Conservation (phyloP, 331 rosid genomes). For the Prunus yedoensis region DNA sequence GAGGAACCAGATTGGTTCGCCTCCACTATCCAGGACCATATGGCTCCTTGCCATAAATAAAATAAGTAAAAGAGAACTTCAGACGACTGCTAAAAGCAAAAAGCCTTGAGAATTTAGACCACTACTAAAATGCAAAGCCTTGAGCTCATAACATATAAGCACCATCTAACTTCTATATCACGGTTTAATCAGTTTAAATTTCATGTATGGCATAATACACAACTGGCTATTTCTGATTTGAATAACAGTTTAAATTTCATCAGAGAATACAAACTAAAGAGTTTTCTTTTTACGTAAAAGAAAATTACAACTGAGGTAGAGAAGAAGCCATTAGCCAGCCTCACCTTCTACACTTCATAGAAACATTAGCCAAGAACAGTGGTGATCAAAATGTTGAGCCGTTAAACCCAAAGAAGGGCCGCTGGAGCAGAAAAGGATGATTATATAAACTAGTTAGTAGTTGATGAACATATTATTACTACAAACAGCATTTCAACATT, state of each 20-base stretch:
- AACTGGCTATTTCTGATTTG: too few species aligned
- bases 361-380: not conserved
- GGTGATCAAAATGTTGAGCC: conserved; percentile 78
- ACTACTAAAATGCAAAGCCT: too few species aligned
- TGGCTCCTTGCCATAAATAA: too few species aligned
- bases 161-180: too few species aligned
- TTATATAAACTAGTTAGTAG: not conserved
- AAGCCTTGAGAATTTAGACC: too few species aligned
- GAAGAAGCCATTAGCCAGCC: not conserved
- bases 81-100: too few species aligned
- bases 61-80: too few species aligned
- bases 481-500: not conserved
- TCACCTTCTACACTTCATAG: not conserved
- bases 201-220: too few species aligned
- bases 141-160: too few species aligned
- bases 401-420: conserved; percentile 78
- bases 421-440: conserved; percentile 48
- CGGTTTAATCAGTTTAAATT: too few species aligned
- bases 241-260: not conserved
- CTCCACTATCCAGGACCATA: too few species aligned
- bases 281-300: conserved; percentile 10
- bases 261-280: conserved; percentile 3
- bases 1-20: too few species aligned
- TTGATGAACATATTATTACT: not conserved
- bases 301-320: conserved; percentile 9